phyloP scores from a whole-genome alignment of 441 rosid species.

The Adansonia grandidieri region DNA sequence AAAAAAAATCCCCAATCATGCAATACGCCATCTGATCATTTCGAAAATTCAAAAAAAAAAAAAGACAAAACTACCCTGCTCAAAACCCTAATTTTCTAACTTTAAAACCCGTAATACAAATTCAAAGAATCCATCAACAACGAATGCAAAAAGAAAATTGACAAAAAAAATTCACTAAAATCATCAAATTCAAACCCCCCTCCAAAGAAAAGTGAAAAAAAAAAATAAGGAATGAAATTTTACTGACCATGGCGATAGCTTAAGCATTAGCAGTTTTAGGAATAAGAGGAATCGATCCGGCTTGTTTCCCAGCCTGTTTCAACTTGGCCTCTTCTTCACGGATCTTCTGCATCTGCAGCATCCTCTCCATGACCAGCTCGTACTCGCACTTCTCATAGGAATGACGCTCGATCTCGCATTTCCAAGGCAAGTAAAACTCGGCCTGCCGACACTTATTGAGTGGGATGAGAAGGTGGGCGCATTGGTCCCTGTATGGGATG shows the following conservation, averaged over 20 bases:
- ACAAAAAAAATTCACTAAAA: neutral
- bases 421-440: conserved; percentile 94
- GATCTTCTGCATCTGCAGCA: conserved; percentile 98
- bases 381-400: conserved; percentile 93
- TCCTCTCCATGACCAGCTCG: conserved; percentile 96
- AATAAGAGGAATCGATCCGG: conserved; percentile 60
- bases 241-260: conserved; percentile 34
- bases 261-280: conserved; percentile 84
- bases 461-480: conserved; percentile 90
- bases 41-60: neutral
- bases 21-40: neutral
- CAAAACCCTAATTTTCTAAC: neutral
- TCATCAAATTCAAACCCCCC: neutral
- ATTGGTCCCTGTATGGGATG: conserved; percentile 83
- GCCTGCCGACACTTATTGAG: conserved; percentile 94
- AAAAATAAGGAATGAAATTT: neutral
- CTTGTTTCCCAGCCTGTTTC: conserved; percentile 50
- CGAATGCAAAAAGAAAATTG: neutral
- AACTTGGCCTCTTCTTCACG: conserved; percentile 68
- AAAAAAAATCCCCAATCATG: neutral
- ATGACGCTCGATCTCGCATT: conserved; percentile 92
- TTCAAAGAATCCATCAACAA: conserved; percentile 6
- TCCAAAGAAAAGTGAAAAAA: neutral
- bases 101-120: neutral
- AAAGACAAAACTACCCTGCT: conserved; percentile 11